Evolutionary conservation across 2,329 filamentous ascomycete genomes (phyloP).

Genomic region (Microdochium trichocladiopsis): DNA sequence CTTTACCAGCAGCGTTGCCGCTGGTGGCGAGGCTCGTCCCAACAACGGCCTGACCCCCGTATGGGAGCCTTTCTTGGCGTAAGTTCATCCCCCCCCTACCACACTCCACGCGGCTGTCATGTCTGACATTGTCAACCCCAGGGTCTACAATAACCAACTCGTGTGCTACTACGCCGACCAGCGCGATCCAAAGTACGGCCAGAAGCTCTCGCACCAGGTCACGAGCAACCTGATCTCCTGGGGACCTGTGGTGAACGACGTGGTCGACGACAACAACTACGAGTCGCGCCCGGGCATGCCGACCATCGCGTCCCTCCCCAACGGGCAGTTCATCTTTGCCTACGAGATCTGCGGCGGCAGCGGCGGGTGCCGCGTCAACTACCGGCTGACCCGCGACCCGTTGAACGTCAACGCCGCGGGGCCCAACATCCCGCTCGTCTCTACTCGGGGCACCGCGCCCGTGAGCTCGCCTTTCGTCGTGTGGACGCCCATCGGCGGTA

Average conservation of each 20-base stretch:
- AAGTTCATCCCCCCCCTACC: constrained; percentile 7
- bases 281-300: constrained; percentile 19
- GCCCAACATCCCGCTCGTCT: constrained; percentile 7
- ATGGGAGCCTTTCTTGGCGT: constrained; percentile 63
- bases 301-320: constrained; percentile 46
- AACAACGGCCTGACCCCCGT: constrained; percentile 60
- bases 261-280: constrained; percentile 35
- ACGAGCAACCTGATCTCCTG: constrained; percentile 51
- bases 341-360: constrained; percentile 20
- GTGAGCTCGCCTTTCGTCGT: constrained; percentile 17
- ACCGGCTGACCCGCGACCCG: constrained; percentile 13
- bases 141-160: constrained; percentile 48
- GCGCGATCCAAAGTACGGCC: constrained; percentile 54
- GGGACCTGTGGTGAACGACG: constrained; percentile 52
- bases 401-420: constrained; percentile 10
- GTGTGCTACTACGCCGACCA: constrained; percentile 66
- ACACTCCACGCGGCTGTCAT: no score
- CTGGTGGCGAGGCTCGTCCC: constrained; percentile 50
- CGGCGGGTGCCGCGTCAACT: constrained; percentile 15
- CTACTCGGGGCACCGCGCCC: constrained; percentile 8
- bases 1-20: constrained; percentile 57
- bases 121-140: no score
- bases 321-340: constrained; percentile 50
- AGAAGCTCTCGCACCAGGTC: constrained; percentile 59
- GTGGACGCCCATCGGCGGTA: constrained; percentile 15